phyloP scores from a whole-genome alignment of 2,329 filamentous ascomycete genomes.

The Botrytis deweyae region DNA sequence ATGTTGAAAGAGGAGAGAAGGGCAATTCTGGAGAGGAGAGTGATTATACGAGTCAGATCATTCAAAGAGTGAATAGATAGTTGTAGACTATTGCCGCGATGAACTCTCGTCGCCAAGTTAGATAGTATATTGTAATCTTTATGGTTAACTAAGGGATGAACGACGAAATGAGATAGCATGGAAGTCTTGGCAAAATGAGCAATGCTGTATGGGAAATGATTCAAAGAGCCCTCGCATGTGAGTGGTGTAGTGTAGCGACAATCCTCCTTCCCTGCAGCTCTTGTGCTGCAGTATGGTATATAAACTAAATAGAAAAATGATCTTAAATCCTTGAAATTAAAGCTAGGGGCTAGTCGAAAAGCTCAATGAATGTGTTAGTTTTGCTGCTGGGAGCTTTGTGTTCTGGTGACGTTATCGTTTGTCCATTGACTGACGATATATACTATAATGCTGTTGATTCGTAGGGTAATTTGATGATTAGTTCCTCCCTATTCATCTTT shows the following conservation, averaged over 20 bases:
- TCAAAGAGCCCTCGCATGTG: accelerated
- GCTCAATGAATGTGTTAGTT: too few relatives aligned
- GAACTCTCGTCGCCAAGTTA: not conserved
- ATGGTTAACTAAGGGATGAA: too few relatives aligned
- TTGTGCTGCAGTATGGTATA: not conserved
- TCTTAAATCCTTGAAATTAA: accelerated
- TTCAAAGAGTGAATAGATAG: not conserved
- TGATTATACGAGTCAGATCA: not conserved
- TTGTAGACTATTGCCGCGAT: not conserved
- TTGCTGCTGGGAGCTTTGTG: not conserved
- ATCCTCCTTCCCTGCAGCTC: not conserved
- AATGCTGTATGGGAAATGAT: not conserved
- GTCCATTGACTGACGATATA: not conserved
- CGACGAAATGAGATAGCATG: not conserved
- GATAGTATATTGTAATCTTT: not conserved
- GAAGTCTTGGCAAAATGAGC: too few relatives aligned
- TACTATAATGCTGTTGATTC: not conserved
- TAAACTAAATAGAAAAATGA: too few relatives aligned
- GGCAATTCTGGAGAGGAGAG: not conserved
- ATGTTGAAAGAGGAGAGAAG: not conserved
- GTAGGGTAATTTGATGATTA: not conserved
- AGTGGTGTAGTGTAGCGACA: too few relatives aligned
- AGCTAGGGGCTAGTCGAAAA: not conserved
- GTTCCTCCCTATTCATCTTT: not conserved
- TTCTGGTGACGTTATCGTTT: not conserved